These are phyloP conservation scores for Penicillium maclennaniae DNA, from an alignment of 495 filamentous ascomycete species.

Conservation along the genomic window DNA sequence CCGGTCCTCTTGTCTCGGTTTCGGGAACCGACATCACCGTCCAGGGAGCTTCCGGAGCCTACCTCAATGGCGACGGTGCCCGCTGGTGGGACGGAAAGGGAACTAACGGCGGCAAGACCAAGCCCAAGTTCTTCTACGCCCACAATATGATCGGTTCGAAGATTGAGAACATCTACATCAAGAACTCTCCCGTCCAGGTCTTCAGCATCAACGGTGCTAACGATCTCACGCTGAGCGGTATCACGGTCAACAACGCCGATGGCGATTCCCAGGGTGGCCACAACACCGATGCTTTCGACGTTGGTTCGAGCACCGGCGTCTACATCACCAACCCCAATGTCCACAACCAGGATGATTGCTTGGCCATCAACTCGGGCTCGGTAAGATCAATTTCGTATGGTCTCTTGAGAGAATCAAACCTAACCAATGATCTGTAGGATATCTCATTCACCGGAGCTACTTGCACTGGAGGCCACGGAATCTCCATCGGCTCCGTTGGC, in stretches of 20 bases:
- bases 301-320: constrained; percentile 48
- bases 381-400: neutral
- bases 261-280: constrained; percentile 50
- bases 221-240: constrained; percentile 45
- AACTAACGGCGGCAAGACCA: constrained; percentile 53
- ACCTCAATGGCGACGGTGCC: constrained; percentile 41
- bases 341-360: constrained; percentile 61
- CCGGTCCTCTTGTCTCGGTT: constrained; percentile 45
- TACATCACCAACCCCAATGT: constrained; percentile 19
- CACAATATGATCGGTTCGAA: constrained; percentile 40
- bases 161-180: constrained; percentile 43
- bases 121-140: constrained; percentile 57
- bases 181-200: constrained; percentile 61
- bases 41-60: constrained; percentile 33
- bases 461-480: constrained; percentile 36
- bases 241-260: constrained; percentile 59
- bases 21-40: constrained; percentile 47
- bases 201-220: constrained; percentile 52
- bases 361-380: constrained; percentile 53
- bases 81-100: constrained; percentile 53
- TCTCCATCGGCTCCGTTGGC: constrained; percentile 67
- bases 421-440: constrained; percentile 21
- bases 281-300: constrained; percentile 68
- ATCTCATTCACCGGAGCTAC: constrained; percentile 43
- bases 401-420: neutral